Base-by-base conservation (phyloP, 345 rosid genomes). In the Leavenworthia alabamica region DNA sequence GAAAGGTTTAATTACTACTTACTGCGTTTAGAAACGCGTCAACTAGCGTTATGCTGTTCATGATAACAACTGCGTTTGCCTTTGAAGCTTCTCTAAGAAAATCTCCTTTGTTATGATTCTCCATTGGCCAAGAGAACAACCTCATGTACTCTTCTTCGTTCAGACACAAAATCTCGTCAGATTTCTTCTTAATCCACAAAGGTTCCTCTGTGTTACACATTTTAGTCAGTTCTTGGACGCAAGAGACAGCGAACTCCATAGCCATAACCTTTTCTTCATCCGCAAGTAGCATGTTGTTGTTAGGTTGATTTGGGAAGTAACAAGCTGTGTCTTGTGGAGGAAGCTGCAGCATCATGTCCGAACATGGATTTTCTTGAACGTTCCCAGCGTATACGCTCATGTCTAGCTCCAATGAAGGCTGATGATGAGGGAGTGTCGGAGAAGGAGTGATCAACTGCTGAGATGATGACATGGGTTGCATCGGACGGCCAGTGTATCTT, bases 1-100 rank as follows among this genome's bases (percentile, higher is more conserved):
- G 32, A 23, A 48, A 15, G 3, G 27, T 23, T 4, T 32, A 32
- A 13, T 20, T 20, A 20, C 22, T 57, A 60, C 90, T 73, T 72
- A 93, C 99, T 13, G 91, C 89, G 47, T 86, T 86, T 11, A 93
- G 81, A 71, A 93, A 87, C 7, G 91, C 81, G 37, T 84, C 95
- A 4, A 89, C 87, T 8, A 93, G 79, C 46, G 81, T 87, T 35
- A 89, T 73, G 81, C 91, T 83, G 48, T 93, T 93, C 97, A 93
- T 87, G 45, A 93, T 89, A 65, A 93, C 88, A 4, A 89, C 86
- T 1, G 92, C 79, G 49, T 73, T 73, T 20, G 83, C 86, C 39
- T 86, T 79, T 14, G 85, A 80, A 19, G 96, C 96, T 80, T 93
- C 99, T 10, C 77, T 73, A 75, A 80, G 72, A 14, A 81, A 65